Evolutionary conservation across 2,329 filamentous ascomycete species (phyloP).

Genomic region (Fusarium continuum): DNA sequence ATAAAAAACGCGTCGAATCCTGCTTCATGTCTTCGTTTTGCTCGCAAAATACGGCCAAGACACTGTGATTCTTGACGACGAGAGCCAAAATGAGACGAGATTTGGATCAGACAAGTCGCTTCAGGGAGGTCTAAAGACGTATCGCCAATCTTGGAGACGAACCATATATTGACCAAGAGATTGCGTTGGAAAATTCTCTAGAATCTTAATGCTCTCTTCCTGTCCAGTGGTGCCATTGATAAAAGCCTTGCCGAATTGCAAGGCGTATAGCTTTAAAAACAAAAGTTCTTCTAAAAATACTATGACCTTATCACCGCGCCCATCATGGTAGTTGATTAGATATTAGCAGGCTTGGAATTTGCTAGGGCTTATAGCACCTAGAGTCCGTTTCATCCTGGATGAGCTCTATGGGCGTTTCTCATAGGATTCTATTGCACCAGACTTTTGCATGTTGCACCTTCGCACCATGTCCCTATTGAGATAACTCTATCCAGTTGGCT

Average conservation of each 20-base stretch:
- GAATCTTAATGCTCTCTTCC: slow-evolving; percentile 82
- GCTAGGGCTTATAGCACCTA: slow-evolving; percentile 98
- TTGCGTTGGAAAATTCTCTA: slow-evolving; percentile 98
- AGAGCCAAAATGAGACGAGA: slow-evolving; percentile 96
- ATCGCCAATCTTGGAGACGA: slow-evolving; percentile 96
- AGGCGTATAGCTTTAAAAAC: slow-evolving; percentile 86
- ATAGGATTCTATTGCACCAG: slow-evolving; percentile 99
- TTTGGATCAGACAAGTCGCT: slow-evolving; percentile 95
- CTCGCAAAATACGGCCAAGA: slow-evolving; percentile 89
- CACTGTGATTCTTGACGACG: slow-evolving; percentile 96
- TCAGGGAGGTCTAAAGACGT: slow-evolving; percentile 97
- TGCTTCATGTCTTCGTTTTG: slow-evolving; percentile 95
- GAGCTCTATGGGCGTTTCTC: slow-evolving; percentile 98
- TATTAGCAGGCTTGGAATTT: slow-evolving; percentile 99
- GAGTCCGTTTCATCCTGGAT: too few relatives aligned
- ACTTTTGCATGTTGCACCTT: slow-evolving; percentile 98
- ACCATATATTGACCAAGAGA: slow-evolving; percentile 87
- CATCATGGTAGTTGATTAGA: slow-evolving; percentile 97
- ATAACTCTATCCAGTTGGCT: slow-evolving; percentile 99
- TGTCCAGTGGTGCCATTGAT: slow-evolving; percentile 92
- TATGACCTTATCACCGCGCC: slow-evolving; percentile 94
- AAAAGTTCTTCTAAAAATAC: slow-evolving; percentile 97
- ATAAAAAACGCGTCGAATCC: slow-evolving; percentile 99
- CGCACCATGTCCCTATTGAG: slow-evolving; percentile 95
- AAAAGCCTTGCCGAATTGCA: slow-evolving; percentile 84